Percentiles rank a stretch among this genome's conserved stretches.
Evolutionary conservation across 352 stramenopile genomes (phyloP).

Genomic region (Phytophthora citricola): DNA sequence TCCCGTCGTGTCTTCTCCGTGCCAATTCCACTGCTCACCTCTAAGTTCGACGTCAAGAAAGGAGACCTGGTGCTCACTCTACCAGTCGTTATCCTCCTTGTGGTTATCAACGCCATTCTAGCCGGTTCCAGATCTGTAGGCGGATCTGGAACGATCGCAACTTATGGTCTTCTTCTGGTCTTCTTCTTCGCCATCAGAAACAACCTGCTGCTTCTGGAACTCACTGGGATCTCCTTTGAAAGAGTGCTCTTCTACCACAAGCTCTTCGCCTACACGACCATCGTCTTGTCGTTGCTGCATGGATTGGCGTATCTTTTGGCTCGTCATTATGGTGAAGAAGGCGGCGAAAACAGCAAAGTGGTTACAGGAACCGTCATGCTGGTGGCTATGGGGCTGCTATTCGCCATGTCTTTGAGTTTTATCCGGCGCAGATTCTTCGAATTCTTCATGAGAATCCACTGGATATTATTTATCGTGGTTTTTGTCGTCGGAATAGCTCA

Average conservation of each 20-base stretch:
- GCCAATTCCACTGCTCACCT: constrained; percentile 31
- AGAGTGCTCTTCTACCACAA: constrained; percentile 64
- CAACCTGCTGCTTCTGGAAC: constrained; percentile 50
- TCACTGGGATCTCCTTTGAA: constrained; percentile 60
- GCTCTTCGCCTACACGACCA: constrained; percentile 37
- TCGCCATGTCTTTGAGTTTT: constrained; percentile 38
- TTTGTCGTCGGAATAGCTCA: constrained; percentile 54
- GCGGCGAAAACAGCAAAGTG: constrained; percentile 34
- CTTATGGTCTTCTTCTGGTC: constrained; percentile 41
- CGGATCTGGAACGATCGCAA: constrained; percentile 22
- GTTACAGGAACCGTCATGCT: constrained; percentile 33
- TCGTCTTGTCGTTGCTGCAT: constrained; percentile 48
- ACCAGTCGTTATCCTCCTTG: constrained; percentile 23
- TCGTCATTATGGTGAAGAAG: constrained; percentile 23
- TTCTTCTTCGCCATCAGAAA: constrained; percentile 57
- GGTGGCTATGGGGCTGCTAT: constrained; percentile 42
- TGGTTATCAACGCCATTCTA: constrained; percentile 26
- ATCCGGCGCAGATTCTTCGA: constrained; percentile 62
- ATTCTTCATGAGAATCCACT: constrained; percentile 59
- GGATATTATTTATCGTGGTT: constrained; percentile 57
- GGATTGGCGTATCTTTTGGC: constrained; percentile 50
- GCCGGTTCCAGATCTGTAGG: background rate
- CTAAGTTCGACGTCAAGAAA: constrained; percentile 41
- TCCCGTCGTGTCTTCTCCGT: constrained; percentile 28
- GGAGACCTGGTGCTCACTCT: constrained; percentile 44